A percentile compares a stretch with the other conserved stretches of the same genome.
phyloP scores from a whole-genome alignment of 2,329 filamentous ascomycete species.

The Tolypocladium album region DNA sequence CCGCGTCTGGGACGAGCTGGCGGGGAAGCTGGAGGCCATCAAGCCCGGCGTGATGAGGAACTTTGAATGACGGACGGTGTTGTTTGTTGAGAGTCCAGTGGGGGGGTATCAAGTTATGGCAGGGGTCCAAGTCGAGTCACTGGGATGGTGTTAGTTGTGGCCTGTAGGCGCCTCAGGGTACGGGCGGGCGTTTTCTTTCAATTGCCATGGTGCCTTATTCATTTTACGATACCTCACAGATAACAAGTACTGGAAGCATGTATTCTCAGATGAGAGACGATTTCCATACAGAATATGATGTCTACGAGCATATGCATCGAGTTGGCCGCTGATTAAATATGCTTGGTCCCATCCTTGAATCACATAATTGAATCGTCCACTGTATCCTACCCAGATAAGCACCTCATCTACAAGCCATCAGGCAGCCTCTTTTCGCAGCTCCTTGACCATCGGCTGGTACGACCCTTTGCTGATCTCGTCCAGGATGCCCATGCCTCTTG shows the following conservation, averaged over 20 bases:
- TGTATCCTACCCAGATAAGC: no score
- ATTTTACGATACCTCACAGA: no score
- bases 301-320: no score
- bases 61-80: background rate
- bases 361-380: no score
- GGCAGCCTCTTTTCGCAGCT: slow-evolving; percentile 1
- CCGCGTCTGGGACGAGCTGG: slow-evolving; percentile 1
- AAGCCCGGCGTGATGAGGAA: background rate
- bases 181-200: no score
- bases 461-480: slow-evolving; percentile 19
- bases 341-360: background rate
- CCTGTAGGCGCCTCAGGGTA: no score
- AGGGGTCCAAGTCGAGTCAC: background rate
- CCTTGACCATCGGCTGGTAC: slow-evolving; percentile 9
- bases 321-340: no score
- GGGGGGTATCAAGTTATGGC: background rate
- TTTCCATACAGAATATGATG: no score
- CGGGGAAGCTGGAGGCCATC: slow-evolving; percentile 1
- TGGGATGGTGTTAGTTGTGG: no score
- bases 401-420: background rate
- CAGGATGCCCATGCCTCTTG: slow-evolving; percentile 19
- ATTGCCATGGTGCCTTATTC: no score
- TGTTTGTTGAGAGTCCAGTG: background rate
- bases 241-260: no score
- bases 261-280: no score